Base-by-base conservation (phyloP, 768 basidiomycete species). In the Naganishia antarctica region DNA sequence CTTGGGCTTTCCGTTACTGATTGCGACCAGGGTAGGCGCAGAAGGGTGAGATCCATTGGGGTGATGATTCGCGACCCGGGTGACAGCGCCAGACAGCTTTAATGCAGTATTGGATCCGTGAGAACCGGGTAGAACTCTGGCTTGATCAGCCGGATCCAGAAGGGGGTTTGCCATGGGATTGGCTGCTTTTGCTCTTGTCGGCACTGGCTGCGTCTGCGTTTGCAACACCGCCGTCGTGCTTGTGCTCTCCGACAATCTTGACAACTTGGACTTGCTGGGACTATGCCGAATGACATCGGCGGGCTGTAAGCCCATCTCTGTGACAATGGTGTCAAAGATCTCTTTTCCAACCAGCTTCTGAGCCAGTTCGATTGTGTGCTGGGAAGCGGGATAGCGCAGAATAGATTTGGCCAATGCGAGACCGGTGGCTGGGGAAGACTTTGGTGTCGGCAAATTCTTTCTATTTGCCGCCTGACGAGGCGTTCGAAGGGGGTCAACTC, bases 281-380 rank as follows among this genome's bases (percentile, higher is more conserved):
- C 53, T 57, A 37, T 57, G 32, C 23, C 53, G 53, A 9, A 57
- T 18, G 34, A 57, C 37, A n/a, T 57, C 47, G 2, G 50, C 53
- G 0, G 62, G 34, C 21, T 67, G 26, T 13, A 67, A 44, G 0
- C 66, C 66, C 66, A 67, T 63, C 51, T 67, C 66, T 0, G 41
- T 28, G 37, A 67, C 57, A 18, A 67, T 46, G 32, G 40, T 44
- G n/a, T 41, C 57, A 32, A 77, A 61, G 1, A 43, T 29, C 25
- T 67, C 66, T 34, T 67, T 67, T 28, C 66, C 61, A 31, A 67
- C 60, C 12, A 67, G 44, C 37, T 67, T 67, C 41, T 67, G 66
- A 48, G 61, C 66, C 16, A 67, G 40, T 37, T 67, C 66, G 31
- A 67, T 62, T 13, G 65, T 61, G n/a, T 63, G 50, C 48, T 50